Percentiles rank a stretch among this genome's conserved stretches.
Evolutionary conservation across 257 asterid genomes (phyloP).

Genomic region (Craterostigma plantagineum): DNA sequence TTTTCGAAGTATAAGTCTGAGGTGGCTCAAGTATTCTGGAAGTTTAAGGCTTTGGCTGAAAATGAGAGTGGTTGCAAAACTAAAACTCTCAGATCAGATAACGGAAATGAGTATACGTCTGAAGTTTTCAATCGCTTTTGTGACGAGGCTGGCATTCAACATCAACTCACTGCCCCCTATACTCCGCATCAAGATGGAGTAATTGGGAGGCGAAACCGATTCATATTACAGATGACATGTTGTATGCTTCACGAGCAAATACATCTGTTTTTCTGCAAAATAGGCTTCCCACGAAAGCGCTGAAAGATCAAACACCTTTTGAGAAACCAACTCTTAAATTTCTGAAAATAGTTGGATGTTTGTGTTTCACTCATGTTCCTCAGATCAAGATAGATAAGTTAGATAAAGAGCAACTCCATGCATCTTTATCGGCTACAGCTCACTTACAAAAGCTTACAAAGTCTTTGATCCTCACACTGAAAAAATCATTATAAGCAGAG

Average conservation of each 20-base stretch:
- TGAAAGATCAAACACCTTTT: conserved; percentile 2
- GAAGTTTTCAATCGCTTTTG: not conserved
- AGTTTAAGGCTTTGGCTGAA: conserved; percentile 1
- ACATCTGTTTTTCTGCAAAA: not conserved
- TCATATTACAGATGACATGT: conserved; percentile 2
- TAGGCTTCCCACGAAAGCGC: not conserved
- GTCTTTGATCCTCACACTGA: not conserved
- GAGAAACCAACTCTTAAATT: conserved; percentile 4
- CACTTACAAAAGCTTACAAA: conserved; percentile 1
- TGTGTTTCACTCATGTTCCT: conserved; percentile 1
- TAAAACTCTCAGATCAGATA: conserved; percentile 1
- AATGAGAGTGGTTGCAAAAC: conserved; percentile 2
- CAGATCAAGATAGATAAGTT: not conserved
- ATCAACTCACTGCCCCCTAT: conserved; percentile 2
- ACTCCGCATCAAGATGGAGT: conserved; percentile 11
- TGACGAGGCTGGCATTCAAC: not conserved
- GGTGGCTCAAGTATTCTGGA: conserved; percentile 4
- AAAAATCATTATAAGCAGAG: conserved; percentile 3
- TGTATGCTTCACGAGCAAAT: conserved; percentile 3
- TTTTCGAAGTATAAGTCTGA: conserved; percentile 4
- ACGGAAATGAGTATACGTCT: conserved; percentile 5
- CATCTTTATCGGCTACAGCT: conserved; percentile 3
- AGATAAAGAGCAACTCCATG: not conserved
- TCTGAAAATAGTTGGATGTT: not conserved
- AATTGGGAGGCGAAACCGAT: not conserved